phyloP scores from a whole-genome alignment of 306 rosid species.

The Corylus heterophylla region DNA sequence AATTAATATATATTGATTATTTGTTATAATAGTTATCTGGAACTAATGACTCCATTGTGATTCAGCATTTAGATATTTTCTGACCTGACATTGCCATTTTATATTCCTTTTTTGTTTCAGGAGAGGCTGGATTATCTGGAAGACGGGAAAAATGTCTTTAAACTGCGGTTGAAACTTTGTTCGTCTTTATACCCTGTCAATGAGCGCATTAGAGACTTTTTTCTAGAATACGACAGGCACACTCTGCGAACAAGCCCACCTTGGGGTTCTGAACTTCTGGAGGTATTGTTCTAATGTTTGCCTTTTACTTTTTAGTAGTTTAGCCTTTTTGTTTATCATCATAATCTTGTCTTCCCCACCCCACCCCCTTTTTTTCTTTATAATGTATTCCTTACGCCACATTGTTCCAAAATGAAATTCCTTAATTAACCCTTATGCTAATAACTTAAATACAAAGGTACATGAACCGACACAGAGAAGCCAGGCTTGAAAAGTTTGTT shows the following conservation, averaged over 20 bases:
- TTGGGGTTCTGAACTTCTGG: constrained; percentile 99
- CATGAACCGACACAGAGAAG: background rate
- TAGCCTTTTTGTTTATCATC: constrained; percentile 1
- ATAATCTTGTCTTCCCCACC: background rate
- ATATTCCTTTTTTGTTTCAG: constrained; percentile 43
- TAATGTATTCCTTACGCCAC: background rate
- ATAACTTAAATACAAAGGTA: background rate
- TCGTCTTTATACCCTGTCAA: constrained; percentile 91
- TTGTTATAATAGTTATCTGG: background rate
- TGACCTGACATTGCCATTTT: constrained; percentile 17
- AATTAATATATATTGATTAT: background rate
- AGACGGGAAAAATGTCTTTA: constrained; percentile 91
- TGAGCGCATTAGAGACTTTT: constrained; percentile 93
- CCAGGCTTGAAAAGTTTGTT: background rate
- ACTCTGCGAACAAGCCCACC: constrained; percentile 99
- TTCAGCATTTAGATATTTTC: background rate
- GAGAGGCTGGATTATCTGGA: constrained; percentile 98
- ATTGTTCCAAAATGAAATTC: background rate
- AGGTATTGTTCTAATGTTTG: constrained; percentile 54
- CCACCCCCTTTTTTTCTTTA: background rate
- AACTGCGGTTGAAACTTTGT: constrained; percentile 86
- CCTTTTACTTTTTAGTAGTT: constrained; percentile 10
- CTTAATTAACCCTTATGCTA: background rate
- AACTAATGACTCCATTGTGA: background rate
- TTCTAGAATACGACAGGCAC: constrained; percentile 95